These are phyloP conservation scores for Paramecium octaurelia DNA, from an alignment of 73 alveolate species.

Conservation along the genomic window DNA sequence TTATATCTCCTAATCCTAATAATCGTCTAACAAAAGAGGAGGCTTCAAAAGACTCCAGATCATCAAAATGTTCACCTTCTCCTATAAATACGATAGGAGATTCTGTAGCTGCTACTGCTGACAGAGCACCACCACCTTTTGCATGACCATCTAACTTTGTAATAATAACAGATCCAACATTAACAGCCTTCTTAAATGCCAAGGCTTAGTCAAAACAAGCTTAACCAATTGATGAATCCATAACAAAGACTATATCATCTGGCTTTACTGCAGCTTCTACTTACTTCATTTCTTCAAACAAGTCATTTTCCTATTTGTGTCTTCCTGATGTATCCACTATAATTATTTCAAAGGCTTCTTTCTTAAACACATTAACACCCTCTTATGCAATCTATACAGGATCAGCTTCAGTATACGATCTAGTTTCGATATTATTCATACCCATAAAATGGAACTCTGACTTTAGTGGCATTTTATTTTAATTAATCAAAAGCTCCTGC, in stretches of 20 bases:
- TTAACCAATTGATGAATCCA: constrained; percentile 90
- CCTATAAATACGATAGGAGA: constrained; percentile 97
- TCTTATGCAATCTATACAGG: constrained; percentile 98
- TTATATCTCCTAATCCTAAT: constrained; percentile 92
- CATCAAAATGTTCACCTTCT: constrained; percentile 98
- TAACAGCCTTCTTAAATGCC: constrained; percentile 97
- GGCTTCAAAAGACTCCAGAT: constrained; percentile 95
- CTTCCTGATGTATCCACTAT: constrained; percentile 99
- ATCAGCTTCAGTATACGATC: constrained; percentile 94
- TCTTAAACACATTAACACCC: constrained; percentile 88
- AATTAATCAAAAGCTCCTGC: constrained; percentile 99
- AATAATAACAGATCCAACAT: constrained; percentile 97
- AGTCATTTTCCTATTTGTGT: constrained; percentile 98
- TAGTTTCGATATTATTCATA: constrained; percentile 76
- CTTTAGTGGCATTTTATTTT: constrained; percentile 98
- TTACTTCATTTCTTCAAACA: constrained; percentile 98
- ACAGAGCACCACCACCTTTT: constrained; percentile 99
- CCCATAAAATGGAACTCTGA: constrained; percentile 79
- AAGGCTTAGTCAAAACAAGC: constrained; percentile 77
- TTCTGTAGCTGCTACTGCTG: constrained; percentile 96
- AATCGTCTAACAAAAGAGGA: constrained; percentile 93
- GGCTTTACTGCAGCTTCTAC: constrained; percentile 94
- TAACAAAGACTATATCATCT: constrained; percentile 93
- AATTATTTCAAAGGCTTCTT: constrained; percentile 93
- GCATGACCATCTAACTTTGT: constrained; percentile 99